phyloP scores from a whole-genome alignment of 2,329 filamentous ascomycete genomes.

The Kalmusia sp. region DNA sequence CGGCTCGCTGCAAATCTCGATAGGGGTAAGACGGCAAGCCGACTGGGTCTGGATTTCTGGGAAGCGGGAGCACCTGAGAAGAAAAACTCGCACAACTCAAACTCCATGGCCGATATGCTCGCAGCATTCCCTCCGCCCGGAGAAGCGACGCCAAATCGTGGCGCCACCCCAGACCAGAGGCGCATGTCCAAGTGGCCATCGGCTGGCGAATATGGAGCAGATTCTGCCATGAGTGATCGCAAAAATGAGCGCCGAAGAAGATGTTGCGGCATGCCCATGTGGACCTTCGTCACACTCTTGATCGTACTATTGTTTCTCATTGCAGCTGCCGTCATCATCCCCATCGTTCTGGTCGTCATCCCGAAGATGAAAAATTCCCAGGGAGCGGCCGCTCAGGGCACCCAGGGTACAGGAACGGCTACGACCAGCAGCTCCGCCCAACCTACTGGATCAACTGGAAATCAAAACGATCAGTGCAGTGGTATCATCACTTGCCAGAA shows the following conservation, averaged over 20 bases:
- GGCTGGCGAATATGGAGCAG: slow-evolving; percentile 19
- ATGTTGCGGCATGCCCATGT: slow-evolving; percentile 85
- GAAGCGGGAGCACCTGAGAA: slow-evolving; percentile 44
- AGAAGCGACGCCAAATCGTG: slow-evolving; percentile 54
- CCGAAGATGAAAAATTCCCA: slow-evolving; percentile 54
- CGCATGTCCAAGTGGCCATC: slow-evolving; percentile 39
- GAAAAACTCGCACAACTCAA: slow-evolving; percentile 51
- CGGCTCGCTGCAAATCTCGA: slow-evolving; percentile 87
- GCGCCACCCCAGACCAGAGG: slow-evolving; percentile 22
- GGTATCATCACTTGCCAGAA: slow-evolving; percentile 73
- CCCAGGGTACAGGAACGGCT: slow-evolving; percentile 31
- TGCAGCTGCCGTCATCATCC: slow-evolving; percentile 82
- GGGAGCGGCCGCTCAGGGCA: slow-evolving; percentile 25
- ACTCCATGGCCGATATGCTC: slow-evolving; percentile 69
- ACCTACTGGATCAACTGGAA: slow-evolving; percentile 27
- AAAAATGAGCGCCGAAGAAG: slow-evolving; percentile 59
- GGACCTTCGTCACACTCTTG: slow-evolving; percentile 73
- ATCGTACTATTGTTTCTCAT: slow-evolving; percentile 75
- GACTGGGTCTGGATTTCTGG: slow-evolving; percentile 60
- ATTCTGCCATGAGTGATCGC: slow-evolving; percentile 27
- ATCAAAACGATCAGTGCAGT: slow-evolving; percentile 58
- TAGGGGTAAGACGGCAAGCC: slow-evolving; percentile 73
- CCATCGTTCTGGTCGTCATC: slow-evolving; percentile 68
- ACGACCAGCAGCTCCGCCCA: slow-evolving; percentile 19
- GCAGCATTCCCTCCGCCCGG: slow-evolving; percentile 68